Conservation (phyloP, 768 basidiomycete species). For the Suillus occidentalis region DNA sequence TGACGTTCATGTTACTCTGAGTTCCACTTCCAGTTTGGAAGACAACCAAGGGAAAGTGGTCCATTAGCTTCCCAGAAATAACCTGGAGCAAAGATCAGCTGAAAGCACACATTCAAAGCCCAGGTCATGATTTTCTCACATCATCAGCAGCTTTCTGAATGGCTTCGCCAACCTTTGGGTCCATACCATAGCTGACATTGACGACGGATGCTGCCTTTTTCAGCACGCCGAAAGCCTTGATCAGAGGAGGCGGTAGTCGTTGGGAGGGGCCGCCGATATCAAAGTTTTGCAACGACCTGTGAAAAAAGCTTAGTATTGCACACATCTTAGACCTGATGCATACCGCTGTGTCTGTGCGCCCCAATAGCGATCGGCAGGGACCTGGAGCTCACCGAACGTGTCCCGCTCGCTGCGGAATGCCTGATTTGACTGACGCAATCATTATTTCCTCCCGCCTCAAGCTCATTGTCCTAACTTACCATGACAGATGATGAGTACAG, state of each 20-base stretch:
- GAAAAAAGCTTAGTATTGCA: conserved; percentile 13
- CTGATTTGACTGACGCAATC: conserved; percentile 40
- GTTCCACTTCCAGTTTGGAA: conserved; percentile 99
- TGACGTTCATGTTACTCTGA: conserved; percentile 99
- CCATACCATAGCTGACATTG: conserved; percentile 88
- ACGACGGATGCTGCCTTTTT: conserved; percentile 96
- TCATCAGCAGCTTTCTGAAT: conserved; percentile 95
- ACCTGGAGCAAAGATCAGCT: conserved; percentile 53
- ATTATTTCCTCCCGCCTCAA: background rate
- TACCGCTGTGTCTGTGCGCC: conserved; percentile 97
- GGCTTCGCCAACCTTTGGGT: conserved; percentile 81
- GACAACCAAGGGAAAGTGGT: conserved; percentile 97
- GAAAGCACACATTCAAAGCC: background rate
- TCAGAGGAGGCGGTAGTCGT: conserved; percentile 90
- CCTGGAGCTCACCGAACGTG: conserved; percentile 93
- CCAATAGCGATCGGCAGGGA: conserved; percentile 90
- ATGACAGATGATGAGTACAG: conserved; percentile 37
- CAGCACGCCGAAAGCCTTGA: conserved; percentile 96
- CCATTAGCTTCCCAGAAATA: conserved; percentile 90
- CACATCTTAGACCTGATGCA: conserved; percentile 10
- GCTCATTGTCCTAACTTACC: conserved; percentile 24
- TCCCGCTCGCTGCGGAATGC: conserved; percentile 81
- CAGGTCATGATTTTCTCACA: conserved; percentile 40
- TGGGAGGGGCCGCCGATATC: conserved; percentile 96
- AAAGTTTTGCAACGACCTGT: conserved; percentile 92